Conservation (phyloP, 345 rosid species). For the Salix exigua region DNA sequence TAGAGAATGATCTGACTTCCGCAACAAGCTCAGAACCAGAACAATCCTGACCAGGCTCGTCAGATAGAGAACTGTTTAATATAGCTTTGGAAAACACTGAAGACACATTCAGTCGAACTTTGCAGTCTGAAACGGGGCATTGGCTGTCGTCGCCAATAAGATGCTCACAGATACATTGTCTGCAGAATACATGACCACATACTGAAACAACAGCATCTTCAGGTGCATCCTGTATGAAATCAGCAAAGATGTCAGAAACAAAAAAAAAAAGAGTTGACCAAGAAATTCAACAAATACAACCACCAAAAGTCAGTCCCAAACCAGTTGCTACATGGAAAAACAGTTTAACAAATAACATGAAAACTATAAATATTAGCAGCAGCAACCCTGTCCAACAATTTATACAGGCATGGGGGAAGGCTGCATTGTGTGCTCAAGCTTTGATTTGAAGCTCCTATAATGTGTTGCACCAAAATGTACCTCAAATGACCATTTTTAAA, state of each 20-base stretch:
- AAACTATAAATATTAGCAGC: background rate
- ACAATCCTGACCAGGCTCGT: slow-evolving; percentile 29
- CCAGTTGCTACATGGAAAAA: background rate
- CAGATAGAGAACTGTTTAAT: slow-evolving; percentile 37
- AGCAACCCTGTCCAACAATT: background rate
- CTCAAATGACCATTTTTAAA: background rate
- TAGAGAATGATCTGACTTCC: slow-evolving; percentile 26
- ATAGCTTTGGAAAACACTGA: slow-evolving; percentile 53
- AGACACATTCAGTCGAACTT: slow-evolving; percentile 45
- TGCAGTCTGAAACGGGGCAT: slow-evolving; percentile 68
- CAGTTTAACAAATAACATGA: background rate
- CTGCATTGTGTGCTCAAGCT: background rate
- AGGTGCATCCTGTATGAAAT: slow-evolving; percentile 70
- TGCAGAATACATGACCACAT: slow-evolving; percentile 95
- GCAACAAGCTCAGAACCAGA: slow-evolving; percentile 35
- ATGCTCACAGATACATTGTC: slow-evolving; percentile 76
- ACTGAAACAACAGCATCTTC: slow-evolving; percentile 90
- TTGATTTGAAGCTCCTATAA: background rate
- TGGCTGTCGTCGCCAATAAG: slow-evolving; percentile 67
- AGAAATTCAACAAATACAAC: background rate
- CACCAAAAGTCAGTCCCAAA: background rate
- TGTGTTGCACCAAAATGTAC: background rate
- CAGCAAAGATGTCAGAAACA: slow-evolving; percentile 1
- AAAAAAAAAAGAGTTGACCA: background rate
- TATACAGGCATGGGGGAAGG: background rate